Conservation (phyloP, 2,329 filamentous ascomycete species). For the Aspergillus quadrilineatus region DNA sequence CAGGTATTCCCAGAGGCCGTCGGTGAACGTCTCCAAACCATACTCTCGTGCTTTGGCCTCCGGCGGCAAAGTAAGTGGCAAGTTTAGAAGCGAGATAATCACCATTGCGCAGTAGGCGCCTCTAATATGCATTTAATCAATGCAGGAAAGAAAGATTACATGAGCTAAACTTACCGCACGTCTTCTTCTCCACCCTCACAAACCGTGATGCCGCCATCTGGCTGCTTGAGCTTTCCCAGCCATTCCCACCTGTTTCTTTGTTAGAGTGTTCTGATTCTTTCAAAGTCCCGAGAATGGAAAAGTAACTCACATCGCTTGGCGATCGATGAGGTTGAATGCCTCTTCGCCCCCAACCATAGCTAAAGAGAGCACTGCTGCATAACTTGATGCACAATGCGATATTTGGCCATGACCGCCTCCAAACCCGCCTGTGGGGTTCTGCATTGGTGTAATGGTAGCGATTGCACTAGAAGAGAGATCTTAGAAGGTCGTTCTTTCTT, state of each 20-base stretch:
- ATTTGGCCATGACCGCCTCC: constrained; percentile 90
- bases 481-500: constrained; percentile 8
- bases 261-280: constrained; percentile 21
- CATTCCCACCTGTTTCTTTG: constrained; percentile 68
- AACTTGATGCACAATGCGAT: constrained; percentile 85
- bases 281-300: background rate
- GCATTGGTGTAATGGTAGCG: constrained; percentile 74
- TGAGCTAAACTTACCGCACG: constrained; percentile 62
- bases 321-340: constrained; percentile 73
- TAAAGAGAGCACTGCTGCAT: constrained; percentile 77
- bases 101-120: constrained; percentile 91
- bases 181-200: constrained; percentile 86
- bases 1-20: constrained; percentile 76
- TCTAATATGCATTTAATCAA: constrained; percentile 46
- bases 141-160: constrained; percentile 12
- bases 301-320: constrained; percentile 64
- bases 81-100: constrained; percentile 75
- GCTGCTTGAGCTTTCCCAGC: constrained; percentile 81
- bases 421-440: constrained; percentile 82
- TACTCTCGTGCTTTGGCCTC: constrained; percentile 66
- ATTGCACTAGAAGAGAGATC: constrained; percentile 51
- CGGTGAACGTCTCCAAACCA: constrained; percentile 66
- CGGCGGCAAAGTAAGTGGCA: constrained; percentile 75
- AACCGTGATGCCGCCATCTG: constrained; percentile 86
- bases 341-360: constrained; percentile 74